These are phyloP conservation scores for Globisporangium uncinulatum DNA, from an alignment of 352 stramenopile genomes.

Conservation along the genomic window DNA sequence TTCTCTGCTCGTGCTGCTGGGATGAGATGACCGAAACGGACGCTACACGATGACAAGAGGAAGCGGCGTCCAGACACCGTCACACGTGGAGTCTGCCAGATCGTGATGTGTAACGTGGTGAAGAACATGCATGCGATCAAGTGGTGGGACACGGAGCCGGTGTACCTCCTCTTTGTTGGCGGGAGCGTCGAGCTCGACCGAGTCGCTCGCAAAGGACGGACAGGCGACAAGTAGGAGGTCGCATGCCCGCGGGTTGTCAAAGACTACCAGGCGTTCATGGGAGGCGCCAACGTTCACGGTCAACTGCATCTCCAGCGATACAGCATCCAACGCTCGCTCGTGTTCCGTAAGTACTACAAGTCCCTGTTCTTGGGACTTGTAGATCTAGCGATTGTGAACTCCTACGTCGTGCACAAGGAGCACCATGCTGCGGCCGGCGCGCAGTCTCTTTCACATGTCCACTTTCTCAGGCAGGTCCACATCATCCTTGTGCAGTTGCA, in stretches of 20 bases:
- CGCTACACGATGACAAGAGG: too few species aligned
- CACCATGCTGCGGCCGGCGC: background rate
- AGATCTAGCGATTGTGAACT: constrained; percentile 12
- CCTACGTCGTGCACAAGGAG: constrained; percentile 5
- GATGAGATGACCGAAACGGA: too few species aligned
- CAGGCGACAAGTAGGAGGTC: constrained; percentile 1
- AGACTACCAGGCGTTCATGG: constrained; percentile 10
- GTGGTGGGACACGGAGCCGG: background rate
- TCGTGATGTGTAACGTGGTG: background rate
- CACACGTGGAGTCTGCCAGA: too few species aligned
- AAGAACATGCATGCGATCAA: background rate
- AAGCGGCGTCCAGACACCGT: background rate
- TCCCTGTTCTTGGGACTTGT: constrained; percentile 14
- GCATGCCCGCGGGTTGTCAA: constrained; percentile 8
- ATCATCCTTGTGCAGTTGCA: background rate
- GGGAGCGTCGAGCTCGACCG: background rate
- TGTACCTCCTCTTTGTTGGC: background rate
- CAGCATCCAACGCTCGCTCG: constrained; percentile 5
- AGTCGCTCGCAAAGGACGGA: background rate
- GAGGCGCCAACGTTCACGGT: constrained; percentile 7
- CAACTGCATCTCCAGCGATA: background rate
- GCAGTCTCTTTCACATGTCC: background rate
- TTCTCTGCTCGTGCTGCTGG: too few species aligned
- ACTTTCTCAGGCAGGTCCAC: background rate
- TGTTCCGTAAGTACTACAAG: constrained; percentile 14